Base-by-base conservation (phyloP, 768 basidiomycete genomes). In the Termitomyces sp. region DNA sequence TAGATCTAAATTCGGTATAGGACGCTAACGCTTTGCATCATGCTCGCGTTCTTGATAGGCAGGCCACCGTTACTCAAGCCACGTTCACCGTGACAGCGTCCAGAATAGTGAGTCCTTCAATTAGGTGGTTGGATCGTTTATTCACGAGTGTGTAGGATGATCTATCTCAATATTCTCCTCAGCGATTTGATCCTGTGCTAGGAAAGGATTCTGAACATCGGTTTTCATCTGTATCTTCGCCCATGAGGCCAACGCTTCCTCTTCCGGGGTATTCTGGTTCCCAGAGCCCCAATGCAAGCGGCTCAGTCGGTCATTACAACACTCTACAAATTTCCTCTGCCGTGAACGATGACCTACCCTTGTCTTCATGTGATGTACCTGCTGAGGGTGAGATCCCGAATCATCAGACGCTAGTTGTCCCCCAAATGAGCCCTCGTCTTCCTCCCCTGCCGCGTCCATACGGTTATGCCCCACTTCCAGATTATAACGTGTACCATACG, bases 401-500 rank as follows among this genome's bases (percentile, higher is more conserved):
- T 35, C 63, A 66, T 34, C 61, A 55, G 51, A 44, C 55, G 19
- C 47, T 59, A 21, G 55, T 69, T 25, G 65, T 69, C 39, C 72
- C 73, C 39, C 57, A 61, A 32, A 55, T 64, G 21, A 63, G 60
- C 46, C 52, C 63, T 51, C 78, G 73, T 54, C 64, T 72, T 43
- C 80, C 75, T 61, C 75, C 74, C 57, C 79, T 76, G 51, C 73
- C 73, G 9, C 70, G 79, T 51, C 73, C 76, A 2, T 88, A 73
- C 44, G 67, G 72, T 41, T 86, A 80, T 63, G 74, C 77, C 25
- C 79, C 76, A 61, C 69, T 76, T 61, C 68, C 77, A 21, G 87
- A 88, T 43, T 89, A 83, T 66, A 73, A 79, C 25, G 72, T 76
- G 9, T 88, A 86, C 66, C 86, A 85, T 69, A 77, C 41, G 75